A percentile compares a stretch with the other conserved stretches of the same genome.
These are phyloP conservation scores for Pichiaceae sp. DNA, from an alignment of 1,139 yeast species.

Conservation along the genomic window DNA sequence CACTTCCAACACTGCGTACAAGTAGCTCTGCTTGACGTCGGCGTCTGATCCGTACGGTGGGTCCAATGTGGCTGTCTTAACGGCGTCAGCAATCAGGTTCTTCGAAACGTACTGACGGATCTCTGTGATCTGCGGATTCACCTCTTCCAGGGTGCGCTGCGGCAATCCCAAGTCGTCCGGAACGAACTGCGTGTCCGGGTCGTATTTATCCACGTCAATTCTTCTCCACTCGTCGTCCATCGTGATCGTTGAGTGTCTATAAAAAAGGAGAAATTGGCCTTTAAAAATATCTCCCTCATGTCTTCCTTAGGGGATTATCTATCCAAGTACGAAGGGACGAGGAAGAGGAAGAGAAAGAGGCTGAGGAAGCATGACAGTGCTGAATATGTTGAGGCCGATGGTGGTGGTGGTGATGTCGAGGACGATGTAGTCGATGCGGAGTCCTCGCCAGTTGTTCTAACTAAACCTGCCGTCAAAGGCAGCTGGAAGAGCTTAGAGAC, in stretches of 20 bases:
- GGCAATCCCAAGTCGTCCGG: slow-evolving; percentile 11
- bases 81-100: slow-evolving; percentile 66
- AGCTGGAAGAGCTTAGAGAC: slow-evolving; percentile 20
- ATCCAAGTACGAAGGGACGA: slow-evolving; percentile 9
- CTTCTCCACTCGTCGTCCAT: slow-evolving; percentile 45
- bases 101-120: slow-evolving; percentile 58
- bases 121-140: slow-evolving; percentile 46
- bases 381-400: slow-evolving; percentile 3
- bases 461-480: slow-evolving; percentile 11
- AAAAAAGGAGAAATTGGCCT: background rate
- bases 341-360: slow-evolving; percentile 15
- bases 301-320: slow-evolving; percentile 8
- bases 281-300: background rate
- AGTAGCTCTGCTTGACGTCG: slow-evolving; percentile 40
- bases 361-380: slow-evolving; percentile 8
- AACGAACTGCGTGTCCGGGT: slow-evolving; percentile 48
- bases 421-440: background rate
- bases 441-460: background rate
- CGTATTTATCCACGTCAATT: slow-evolving; percentile 87
- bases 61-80: slow-evolving; percentile 50
- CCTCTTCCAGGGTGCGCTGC: slow-evolving; percentile 33
- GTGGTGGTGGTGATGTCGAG: slow-evolving; percentile 7
- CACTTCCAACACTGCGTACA: slow-evolving; percentile 63
- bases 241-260: slow-evolving; percentile 3
- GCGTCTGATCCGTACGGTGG: slow-evolving; percentile 82